phyloP scores from a whole-genome alignment of 805 yeast species.

The Lachancea kluyveri region DNA sequence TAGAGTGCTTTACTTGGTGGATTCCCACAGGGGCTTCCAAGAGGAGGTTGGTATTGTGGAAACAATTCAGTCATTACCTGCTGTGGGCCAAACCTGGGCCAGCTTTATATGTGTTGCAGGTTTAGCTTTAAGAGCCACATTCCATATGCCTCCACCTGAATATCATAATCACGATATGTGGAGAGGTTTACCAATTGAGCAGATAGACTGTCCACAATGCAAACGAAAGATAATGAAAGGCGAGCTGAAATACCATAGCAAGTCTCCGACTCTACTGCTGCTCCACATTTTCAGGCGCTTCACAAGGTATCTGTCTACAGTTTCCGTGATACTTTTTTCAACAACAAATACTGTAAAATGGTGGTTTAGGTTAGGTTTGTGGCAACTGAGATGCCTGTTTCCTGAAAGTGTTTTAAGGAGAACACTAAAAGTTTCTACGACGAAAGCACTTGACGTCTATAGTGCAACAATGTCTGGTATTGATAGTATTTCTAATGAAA shows the following conservation, averaged over 20 bases:
- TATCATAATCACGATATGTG: slow-evolving; percentile 3
- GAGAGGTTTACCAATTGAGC: slow-evolving; percentile 10
- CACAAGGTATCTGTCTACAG: slow-evolving; percentile 9
- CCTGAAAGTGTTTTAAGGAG: slow-evolving; percentile 21
- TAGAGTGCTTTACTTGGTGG: slow-evolving; percentile 13
- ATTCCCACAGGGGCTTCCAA: slow-evolving; percentile 16
- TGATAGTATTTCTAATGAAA: slow-evolving; percentile 13
- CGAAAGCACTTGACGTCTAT: slow-evolving; percentile 26
- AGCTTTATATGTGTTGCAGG: slow-evolving; percentile 7
- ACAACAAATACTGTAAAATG: slow-evolving; percentile 16
- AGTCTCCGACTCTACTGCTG: slow-evolving; percentile 5
- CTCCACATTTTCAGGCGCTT: slow-evolving; percentile 4
- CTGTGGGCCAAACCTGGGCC: slow-evolving; percentile 10
- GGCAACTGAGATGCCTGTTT: slow-evolving; percentile 24
- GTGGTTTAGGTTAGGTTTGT: slow-evolving; percentile 20
- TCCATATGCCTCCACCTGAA: neutral
- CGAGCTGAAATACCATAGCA: slow-evolving; percentile 7
- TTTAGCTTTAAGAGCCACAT: slow-evolving; percentile 1
- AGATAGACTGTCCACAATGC: slow-evolving; percentile 20
- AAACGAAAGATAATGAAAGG: slow-evolving; percentile 10
- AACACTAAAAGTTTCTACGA: slow-evolving; percentile 21
- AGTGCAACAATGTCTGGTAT: slow-evolving; percentile 18
- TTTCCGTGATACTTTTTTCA: slow-evolving; percentile 6
- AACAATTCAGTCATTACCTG: slow-evolving; percentile 10
- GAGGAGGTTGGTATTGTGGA: slow-evolving; percentile 13